phyloP scores from a whole-genome alignment of 257 asterid species.

The Solanum dulcamara region DNA sequence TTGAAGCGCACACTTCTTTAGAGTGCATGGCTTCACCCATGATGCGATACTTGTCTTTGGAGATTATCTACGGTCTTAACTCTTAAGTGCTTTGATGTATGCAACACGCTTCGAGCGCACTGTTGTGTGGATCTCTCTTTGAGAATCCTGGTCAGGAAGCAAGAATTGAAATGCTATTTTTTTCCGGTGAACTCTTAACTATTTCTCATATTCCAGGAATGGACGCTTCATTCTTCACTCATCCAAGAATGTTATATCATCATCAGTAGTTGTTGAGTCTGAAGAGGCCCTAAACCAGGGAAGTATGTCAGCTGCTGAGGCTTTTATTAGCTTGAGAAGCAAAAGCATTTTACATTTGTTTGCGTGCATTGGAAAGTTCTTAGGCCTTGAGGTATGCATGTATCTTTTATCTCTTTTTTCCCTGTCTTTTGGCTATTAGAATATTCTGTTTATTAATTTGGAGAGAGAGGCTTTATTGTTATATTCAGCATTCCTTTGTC shows the following conservation, averaged over 20 bases:
- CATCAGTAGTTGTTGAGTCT: constrained; percentile 56
- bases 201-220: constrained; percentile 47
- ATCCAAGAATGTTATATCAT: constrained; percentile 61
- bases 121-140: neutral
- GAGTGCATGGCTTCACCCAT: too few relatives aligned
- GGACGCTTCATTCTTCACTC: constrained; percentile 86
- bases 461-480: neutral
- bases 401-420: neutral
- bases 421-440: constrained; percentile 1
- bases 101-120: neutral
- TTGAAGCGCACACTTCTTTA: neutral
- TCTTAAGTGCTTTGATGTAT: neutral
- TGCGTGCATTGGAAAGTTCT: constrained; percentile 86
- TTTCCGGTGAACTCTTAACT: constrained; percentile 2
- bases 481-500: neutral
- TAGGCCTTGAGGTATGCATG: constrained; percentile 81
- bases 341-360: constrained; percentile 76
- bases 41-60: neutral
- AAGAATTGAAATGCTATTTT: neutral
- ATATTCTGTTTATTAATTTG: neutral
- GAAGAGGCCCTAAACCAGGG: constrained; percentile 95
- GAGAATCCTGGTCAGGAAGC: neutral
- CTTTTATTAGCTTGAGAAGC: constrained; percentile 71
- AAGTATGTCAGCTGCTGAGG: constrained; percentile 63
- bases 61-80: neutral